phyloP scores from a whole-genome alignment of 345 rosid species.

The Ceriops tagal region DNA sequence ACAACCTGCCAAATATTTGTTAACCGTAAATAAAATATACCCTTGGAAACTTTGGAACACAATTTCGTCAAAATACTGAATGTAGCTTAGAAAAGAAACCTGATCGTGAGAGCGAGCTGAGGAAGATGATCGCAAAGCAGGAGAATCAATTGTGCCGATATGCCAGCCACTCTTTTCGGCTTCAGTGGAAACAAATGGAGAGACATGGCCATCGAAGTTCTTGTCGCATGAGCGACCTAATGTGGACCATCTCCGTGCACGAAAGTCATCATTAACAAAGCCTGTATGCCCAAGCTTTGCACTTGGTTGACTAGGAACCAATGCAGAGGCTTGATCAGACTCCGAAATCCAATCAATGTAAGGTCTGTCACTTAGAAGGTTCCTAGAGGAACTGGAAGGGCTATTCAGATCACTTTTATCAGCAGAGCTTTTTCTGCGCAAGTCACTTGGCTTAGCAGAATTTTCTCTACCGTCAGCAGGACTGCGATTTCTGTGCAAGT shows the following conservation, averaged over 20 bases:
- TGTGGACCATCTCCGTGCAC: conserved; percentile 19
- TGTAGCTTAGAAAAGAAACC: conserved; percentile 28
- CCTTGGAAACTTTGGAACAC: too few species aligned
- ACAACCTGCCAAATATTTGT: conserved; percentile 52
- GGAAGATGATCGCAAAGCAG: conserved; percentile 32
- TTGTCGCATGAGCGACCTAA: background rate
- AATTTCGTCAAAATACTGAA: background rate
- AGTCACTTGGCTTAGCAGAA: conserved; percentile 19
- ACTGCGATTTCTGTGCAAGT: background rate
- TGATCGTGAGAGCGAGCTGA: conserved; percentile 49
- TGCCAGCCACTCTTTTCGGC: background rate
- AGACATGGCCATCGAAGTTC: background rate
- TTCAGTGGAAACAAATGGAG: background rate
- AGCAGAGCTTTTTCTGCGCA: conserved; percentile 64
- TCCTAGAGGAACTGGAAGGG: conserved; percentile 47
- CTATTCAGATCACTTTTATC: conserved; percentile 40
- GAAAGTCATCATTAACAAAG: conserved; percentile 7
- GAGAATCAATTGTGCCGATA: conserved; percentile 8
- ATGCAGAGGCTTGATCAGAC: conserved; percentile 35
- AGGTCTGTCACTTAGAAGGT: conserved; percentile 58
- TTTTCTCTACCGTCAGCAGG: background rate
- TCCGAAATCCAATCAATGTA: conserved; percentile 42
- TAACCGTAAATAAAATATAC: background rate
- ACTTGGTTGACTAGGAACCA: conserved; percentile 23
- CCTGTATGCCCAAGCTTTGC: conserved; percentile 21